phyloP scores from a whole-genome alignment of 2,329 filamentous ascomycete species.

The Graphilbum ipis-grandicollis region DNA sequence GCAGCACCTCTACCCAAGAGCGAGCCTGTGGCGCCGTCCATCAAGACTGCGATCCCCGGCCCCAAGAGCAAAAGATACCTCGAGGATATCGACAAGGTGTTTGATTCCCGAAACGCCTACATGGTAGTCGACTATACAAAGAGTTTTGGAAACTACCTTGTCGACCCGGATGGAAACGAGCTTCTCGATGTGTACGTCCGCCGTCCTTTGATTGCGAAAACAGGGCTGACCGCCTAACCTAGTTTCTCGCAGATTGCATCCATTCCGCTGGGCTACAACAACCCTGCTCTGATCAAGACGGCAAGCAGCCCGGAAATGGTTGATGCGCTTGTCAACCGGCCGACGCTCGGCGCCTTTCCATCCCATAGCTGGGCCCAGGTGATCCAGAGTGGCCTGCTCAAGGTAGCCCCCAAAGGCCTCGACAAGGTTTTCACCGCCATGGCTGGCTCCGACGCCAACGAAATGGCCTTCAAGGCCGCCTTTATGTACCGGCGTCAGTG shows the following conservation, averaged over 20 bases:
- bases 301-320: constrained; percentile 66
- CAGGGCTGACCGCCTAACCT: no score
- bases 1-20: constrained; percentile 9
- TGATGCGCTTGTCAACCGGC: constrained; percentile 68
- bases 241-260: constrained; percentile 61
- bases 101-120: constrained; percentile 74
- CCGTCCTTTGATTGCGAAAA: no score
- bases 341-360: constrained; percentile 81
- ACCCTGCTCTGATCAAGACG: constrained; percentile 53
- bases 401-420: constrained; percentile 65
- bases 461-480: constrained; percentile 86
- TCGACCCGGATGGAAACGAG: constrained; percentile 53
- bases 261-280: constrained; percentile 87
- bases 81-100: constrained; percentile 57
- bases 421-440: constrained; percentile 83
- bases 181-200: constrained; percentile 55
- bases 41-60: constrained; percentile 53
- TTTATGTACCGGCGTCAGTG: constrained; percentile 82
- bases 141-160: constrained; percentile 67
- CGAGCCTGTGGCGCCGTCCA: constrained; percentile 33
- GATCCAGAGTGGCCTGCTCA: constrained; percentile 63
- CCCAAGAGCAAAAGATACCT: constrained; percentile 54
- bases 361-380: constrained; percentile 68
- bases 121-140: constrained; percentile 62
- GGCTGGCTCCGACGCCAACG: constrained; percentile 83